Evolutionary conservation across 2,329 filamentous ascomycete genomes (phyloP), one percentile per base, ranked within the genome.

Genomic region (Bimuria novae-zelandiae): DNA sequence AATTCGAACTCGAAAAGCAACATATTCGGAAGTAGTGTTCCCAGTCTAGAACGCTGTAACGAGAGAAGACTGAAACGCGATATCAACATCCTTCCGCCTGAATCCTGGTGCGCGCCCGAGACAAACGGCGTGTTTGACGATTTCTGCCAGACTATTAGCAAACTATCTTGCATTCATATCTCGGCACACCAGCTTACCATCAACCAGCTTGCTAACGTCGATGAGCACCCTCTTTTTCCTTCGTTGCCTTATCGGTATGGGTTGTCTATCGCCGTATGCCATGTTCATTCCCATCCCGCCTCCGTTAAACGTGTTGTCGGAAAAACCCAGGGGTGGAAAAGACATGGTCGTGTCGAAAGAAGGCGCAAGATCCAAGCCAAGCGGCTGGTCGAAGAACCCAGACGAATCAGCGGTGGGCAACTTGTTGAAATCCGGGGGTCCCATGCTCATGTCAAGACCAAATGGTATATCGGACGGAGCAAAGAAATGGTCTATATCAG

Each of bases 41-140:
- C 23, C 3, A 29, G 5, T 33, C 58, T 52, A 68, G 19, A 52
- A 64, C 12, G 57, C 57, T 19, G 63, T 49, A 35, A 76, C 64
- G 49, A 76, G 57, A 23, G 73, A 60, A 40, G 66, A 56, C 30
- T 62, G 57, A 43, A 80, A 65, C 14, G 76, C 77, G 35, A 61
- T 49, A 61, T 79, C 77, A 12, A 79, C 69, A 59, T 78, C 74
- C 39, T 70, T 70, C 41, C 72, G 67, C 53, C 75, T 69, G 53
- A 76, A 79, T 1, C 77, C 77, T 3, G 77, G 76, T 7, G 73
- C 63, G 27, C 76, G 69, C n/a, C 76, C 77, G 8, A 79, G 66
- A 55, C 77, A 80, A 21, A 77, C 69, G 16, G 60, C 70, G 25
- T 69, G 64, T 29, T 68, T 69, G 49, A 74, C 67, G 7, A 76